These are phyloP conservation scores for Tillandsia leiboldiana DNA, from an alignment of 176 grass and related monocot species.

Conservation along the genomic window DNA sequence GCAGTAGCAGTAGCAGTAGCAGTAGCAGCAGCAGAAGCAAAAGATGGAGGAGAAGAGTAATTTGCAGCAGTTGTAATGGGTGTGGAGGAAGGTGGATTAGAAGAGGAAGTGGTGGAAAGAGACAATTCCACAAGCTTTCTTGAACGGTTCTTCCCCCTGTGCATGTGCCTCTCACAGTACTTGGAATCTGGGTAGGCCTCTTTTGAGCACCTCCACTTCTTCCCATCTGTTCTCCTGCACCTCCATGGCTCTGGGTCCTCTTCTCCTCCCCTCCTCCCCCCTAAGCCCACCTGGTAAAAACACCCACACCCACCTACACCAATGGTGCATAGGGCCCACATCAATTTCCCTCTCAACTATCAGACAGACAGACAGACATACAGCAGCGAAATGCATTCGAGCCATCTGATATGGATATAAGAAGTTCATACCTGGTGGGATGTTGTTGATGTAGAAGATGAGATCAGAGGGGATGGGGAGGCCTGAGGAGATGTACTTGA, in stretches of 20 bases:
- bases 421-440: constrained; percentile 52
- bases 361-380: not conserved
- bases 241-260: constrained; percentile 92
- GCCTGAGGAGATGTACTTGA: constrained; percentile 86
- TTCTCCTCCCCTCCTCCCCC: constrained; percentile 46
- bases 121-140: constrained; percentile 99
- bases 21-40: not conserved
- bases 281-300: constrained; percentile 47
- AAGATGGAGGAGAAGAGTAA: constrained; percentile 7
- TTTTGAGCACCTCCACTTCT: constrained; percentile 97
- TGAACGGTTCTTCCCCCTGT: constrained; percentile 98
- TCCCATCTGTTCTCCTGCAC: constrained; percentile 86
- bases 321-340: not conserved
- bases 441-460: constrained; percentile 60
- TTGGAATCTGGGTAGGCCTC: constrained; percentile 93
- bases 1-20: not conserved
- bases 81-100: constrained; percentile 16
- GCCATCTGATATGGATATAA: constrained; percentile 11
- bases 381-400: not conserved
- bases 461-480: constrained; percentile 84
- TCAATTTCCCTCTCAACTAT: too few relatives aligned
- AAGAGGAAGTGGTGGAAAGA: constrained; percentile 40
- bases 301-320: constrained; percentile 18
- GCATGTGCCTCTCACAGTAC: constrained; percentile 99
- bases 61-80: not conserved